Evolutionary conservation across 1,139 yeast genomes (phyloP), one percentile per base, ranked within the genome.

Genomic region (Protomyces inundatus): DNA sequence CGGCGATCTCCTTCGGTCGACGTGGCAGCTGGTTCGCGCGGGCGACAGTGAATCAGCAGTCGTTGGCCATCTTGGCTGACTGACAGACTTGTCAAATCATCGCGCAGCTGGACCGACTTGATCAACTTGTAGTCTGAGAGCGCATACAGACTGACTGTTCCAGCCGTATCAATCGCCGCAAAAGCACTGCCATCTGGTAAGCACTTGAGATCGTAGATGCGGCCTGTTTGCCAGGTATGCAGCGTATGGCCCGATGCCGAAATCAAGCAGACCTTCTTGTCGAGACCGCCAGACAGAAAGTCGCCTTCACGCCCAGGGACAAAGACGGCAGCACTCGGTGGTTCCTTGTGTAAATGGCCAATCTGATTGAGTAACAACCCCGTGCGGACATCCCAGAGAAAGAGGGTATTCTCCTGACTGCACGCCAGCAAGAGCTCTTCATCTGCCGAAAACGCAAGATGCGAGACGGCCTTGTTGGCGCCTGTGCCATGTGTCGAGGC

Each of bases 241-340:
- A 73, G 71, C 63, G 74, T 75, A 63, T 74, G 74, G 53, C 79
- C 85, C 9, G 77, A 74, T 33, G 82, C 70, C 69, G 85, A 83
- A 77, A 82, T 88, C 12, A 87, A 80, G 40, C 83, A 81, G 65
- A 90, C 81, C 57, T 83, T 85, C 68, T 85, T 84, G 72, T 89
- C 97, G 0, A 91, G 90, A 1, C 93, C 84, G 0, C 95, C 95
- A 30, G 87, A 79, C 9, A 89, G 79, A 67, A 88, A 86, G 65
- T 80, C 81, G 32, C 84, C 82, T 6, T 81, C 81, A 7, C 57
- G 35, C 63, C 77, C 74, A 0, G 89, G 90, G 52, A 87, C 75
- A 84, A 95, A 90, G 66, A 85, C 90, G 69, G 90, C 84, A 16
- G 93, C 80, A 82, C 90, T 84, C 1, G 83, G 76, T 0, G 73